phyloP scores from a whole-genome alignment of 306 rosid species.

The Cucumis sativus region Cucumber_9930_V3 NC_026657.2:31161501-31162000 shows the following conservation, averaged over 20 bases:
- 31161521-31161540: constrained; percentile 12
- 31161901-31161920: constrained; percentile 63
- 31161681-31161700: constrained; percentile 1
- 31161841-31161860: constrained; percentile 52
- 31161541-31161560: constrained; percentile 35
- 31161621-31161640: constrained; percentile 7
- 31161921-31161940: constrained; percentile 59
- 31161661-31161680: constrained; percentile 1
- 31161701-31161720: constrained; percentile 24
- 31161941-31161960: constrained; percentile 66
- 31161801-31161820: constrained; percentile 50
- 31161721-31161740: constrained; percentile 26
- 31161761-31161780: constrained; percentile 33
- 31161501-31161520: constrained; percentile 35
- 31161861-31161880: constrained; percentile 50
- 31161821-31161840: constrained; percentile 45
- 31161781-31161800: constrained; percentile 46
- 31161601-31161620: constrained; percentile 48
- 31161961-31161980: constrained; percentile 44
- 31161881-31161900: constrained; percentile 59
- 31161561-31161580: constrained; percentile 40
- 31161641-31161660: not conserved
- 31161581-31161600: constrained; percentile 60
- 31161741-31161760: constrained; percentile 10
- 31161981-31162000: constrained; percentile 32